Conservation (phyloP, 2,329 filamentous ascomycete genomes). For the Arthrobotrys sphaeroides region DNA sequence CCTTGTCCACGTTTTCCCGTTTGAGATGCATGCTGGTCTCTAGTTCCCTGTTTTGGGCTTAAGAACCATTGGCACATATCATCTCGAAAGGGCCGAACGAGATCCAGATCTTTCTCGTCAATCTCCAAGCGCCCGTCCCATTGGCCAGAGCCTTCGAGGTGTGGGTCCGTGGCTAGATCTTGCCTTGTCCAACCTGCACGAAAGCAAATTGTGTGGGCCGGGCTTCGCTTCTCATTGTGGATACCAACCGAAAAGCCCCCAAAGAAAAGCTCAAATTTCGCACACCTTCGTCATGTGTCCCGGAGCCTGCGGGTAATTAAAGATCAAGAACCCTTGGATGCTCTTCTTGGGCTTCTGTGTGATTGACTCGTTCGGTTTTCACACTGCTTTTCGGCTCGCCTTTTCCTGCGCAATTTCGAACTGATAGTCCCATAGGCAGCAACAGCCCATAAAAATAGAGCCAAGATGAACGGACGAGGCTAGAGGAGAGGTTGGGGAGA, state of each 20-base stretch:
- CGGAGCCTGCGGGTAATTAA: slow-evolving; percentile 49
- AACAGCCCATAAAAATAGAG: slow-evolving; percentile 12
- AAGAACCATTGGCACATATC: slow-evolving; percentile 41
- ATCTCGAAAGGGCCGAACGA: slow-evolving; percentile 50
- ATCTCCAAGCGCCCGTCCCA: slow-evolving; percentile 50
- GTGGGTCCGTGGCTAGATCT: slow-evolving; percentile 51
- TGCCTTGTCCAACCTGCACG: slow-evolving; percentile 53
- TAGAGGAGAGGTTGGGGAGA: slow-evolving; percentile 1
- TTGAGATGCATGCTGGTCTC: slow-evolving; percentile 41
- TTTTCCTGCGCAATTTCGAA: slow-evolving; percentile 44
- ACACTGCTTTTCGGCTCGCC: slow-evolving; percentile 23
- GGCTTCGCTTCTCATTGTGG: slow-evolving; percentile 49
- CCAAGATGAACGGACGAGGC: slow-evolving; percentile 14
- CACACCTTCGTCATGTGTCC: slow-evolving; percentile 51
- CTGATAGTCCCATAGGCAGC: slow-evolving; percentile 28
- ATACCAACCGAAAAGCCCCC: slow-evolving; percentile 35
- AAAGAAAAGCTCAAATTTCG: slow-evolving; percentile 29
- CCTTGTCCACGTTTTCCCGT: slow-evolving; percentile 51
- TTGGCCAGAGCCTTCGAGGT: slow-evolving; percentile 28
- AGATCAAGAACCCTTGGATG: slow-evolving; percentile 28
- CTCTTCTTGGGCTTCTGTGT: slow-evolving; percentile 12
- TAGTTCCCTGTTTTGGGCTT: slow-evolving; percentile 47
- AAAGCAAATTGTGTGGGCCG: slow-evolving; percentile 52
- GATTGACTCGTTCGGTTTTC: slow-evolving; percentile 26
- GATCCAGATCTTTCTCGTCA: slow-evolving; percentile 55